Evolutionary conservation across 75 land plant species (phyloP).

Genomic region (Isoetes taiwanensis): DNA sequence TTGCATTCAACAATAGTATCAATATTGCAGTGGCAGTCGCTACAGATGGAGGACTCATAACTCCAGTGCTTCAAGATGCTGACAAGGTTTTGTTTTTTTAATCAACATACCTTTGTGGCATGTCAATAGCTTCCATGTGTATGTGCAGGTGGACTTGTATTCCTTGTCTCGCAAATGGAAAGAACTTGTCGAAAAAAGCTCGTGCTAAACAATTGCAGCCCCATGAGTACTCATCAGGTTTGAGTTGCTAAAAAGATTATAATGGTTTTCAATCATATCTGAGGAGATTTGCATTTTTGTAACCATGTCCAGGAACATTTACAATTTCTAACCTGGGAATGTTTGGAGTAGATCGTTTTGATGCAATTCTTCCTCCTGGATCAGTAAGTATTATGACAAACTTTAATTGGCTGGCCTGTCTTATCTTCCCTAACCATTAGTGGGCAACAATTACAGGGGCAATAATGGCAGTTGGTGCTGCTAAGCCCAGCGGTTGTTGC

Average conservation of each 20-base stretch:
- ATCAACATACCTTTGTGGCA: too few species aligned
- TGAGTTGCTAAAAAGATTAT: too few species aligned
- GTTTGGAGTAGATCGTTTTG: conserved; percentile 99
- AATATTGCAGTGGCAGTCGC: conserved; percentile 90
- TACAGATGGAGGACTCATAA: conserved; percentile 71
- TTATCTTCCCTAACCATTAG: too few species aligned
- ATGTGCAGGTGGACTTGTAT: conserved; percentile 66
- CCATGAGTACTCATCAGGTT: conserved; percentile 91
- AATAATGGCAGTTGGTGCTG: conserved; percentile 97
- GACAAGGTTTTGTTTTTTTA: conserved; percentile 55
- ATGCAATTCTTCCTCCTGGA: conserved; percentile 98
- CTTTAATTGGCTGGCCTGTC: background rate
- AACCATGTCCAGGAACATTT: conserved; percentile 80
- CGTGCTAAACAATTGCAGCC: conserved; percentile 89
- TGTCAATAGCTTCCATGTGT: too few species aligned
- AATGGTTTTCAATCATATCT: too few species aligned
- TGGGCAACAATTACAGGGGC: too few species aligned
- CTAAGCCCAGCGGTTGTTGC: conserved; percentile 84
- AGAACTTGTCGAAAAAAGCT: conserved; percentile 84
- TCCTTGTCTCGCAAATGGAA: conserved; percentile 88
- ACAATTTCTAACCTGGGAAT: conserved; percentile 93
- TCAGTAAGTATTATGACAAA: conserved; percentile 33
- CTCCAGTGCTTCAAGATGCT: conserved; percentile 84
- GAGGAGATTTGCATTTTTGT: too few species aligned
- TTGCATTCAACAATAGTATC: conserved; percentile 58